Evolutionary conservation across 75 land plant species (phyloP).

Genomic region (Sequoia sempervirens): DNA sequence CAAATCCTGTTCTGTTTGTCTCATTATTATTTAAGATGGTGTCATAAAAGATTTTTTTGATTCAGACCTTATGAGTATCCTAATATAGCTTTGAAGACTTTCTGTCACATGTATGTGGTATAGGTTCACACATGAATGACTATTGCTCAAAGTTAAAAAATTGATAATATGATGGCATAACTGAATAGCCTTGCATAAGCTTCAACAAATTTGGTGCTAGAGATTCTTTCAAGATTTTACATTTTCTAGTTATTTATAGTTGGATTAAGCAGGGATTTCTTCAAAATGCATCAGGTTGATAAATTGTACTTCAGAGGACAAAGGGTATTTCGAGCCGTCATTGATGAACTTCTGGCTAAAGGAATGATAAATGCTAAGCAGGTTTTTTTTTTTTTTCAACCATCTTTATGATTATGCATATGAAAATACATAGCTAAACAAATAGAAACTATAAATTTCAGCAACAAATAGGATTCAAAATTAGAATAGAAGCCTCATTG

Average conservation of each 20-base stretch:
- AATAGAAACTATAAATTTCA: background rate
- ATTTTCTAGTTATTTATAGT: background rate
- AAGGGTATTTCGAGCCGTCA: slow-evolving; percentile 58
- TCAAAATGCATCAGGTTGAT: slow-evolving; percentile 27
- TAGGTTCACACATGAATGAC: background rate
- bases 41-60: background rate
- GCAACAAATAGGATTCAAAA: background rate
- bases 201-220: background rate
- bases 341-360: slow-evolving; percentile 61
- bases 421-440: background rate
- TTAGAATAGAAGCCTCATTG: background rate
- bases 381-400: slow-evolving; percentile 28
- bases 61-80: background rate
- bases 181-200: background rate
- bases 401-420: background rate
- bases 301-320: slow-evolving; percentile 76
- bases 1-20: background rate
- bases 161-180: background rate
- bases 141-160: background rate
- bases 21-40: slow-evolving; percentile 14
- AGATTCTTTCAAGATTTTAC: background rate
- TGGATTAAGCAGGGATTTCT: background rate
- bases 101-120: background rate
- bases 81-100: background rate
- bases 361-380: slow-evolving; percentile 77